These are phyloP conservation scores for Amanita polypyramis DNA, from an alignment of 768 basidiomycete species.

Conservation along the genomic window DNA sequence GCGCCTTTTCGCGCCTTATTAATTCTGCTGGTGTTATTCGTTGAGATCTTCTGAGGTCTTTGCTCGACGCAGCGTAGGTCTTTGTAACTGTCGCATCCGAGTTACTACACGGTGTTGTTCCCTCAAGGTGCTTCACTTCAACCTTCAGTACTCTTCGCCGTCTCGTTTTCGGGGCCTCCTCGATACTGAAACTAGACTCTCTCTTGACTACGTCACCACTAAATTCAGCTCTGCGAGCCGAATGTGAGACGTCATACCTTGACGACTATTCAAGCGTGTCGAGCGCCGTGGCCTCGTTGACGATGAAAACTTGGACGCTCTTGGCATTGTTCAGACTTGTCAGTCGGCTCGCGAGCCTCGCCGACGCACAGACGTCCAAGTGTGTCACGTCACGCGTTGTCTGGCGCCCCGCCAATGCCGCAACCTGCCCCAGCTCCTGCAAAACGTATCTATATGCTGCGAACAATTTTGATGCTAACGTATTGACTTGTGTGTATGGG, in stretches of 20 bases:
- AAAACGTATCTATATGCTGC: no score
- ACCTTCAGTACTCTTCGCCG: constrained; percentile 8
- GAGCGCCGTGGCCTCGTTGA: constrained; percentile 16
- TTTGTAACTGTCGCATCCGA: constrained; percentile 10
- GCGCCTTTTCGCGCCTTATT: constrained; percentile 24
- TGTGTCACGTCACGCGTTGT: no score
- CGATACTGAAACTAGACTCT: constrained; percentile 5
- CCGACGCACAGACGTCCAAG: neutral
- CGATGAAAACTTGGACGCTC: constrained; percentile 7
- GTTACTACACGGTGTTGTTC: neutral
- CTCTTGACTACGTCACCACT: constrained; percentile 1
- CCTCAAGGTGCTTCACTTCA: neutral
- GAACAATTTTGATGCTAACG: neutral
- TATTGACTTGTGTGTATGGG: neutral
- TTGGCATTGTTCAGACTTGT: constrained; percentile 12
- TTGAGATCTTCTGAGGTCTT: constrained; percentile 25
- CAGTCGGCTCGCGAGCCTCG: neutral
- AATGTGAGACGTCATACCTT: constrained; percentile 12
- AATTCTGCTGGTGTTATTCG: constrained; percentile 31
- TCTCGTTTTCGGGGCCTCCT: constrained; percentile 7
- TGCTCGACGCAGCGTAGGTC: constrained; percentile 13
- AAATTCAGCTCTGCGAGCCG: constrained; percentile 6
- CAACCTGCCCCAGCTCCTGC: neutral
- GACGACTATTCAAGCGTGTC: constrained; percentile 20
- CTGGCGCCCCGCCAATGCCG: no score